phyloP scores from a whole-genome alignment of 352 stramenopile genomes.

The Phytophthora boehmeriae region DNA sequence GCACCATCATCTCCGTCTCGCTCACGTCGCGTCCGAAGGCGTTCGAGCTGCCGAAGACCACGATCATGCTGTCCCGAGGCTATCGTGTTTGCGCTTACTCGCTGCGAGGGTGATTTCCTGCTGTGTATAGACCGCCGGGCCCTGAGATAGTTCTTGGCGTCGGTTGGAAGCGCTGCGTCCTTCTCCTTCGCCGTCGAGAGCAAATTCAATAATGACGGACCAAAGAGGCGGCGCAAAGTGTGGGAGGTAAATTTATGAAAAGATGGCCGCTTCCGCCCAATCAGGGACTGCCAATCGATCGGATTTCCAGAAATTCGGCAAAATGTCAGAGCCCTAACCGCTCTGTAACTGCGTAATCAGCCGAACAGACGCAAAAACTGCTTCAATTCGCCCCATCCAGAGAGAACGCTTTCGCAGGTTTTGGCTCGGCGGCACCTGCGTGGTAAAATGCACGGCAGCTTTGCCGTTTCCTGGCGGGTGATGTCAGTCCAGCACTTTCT shows the following conservation, averaged over 20 bases:
- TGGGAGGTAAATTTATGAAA: slow-evolving; percentile 15
- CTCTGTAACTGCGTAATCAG: background rate
- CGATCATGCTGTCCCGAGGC: slow-evolving; percentile 48
- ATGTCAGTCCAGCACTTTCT: no score
- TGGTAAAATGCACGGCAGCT: no score
- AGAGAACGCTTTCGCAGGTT: background rate
- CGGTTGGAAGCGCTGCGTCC: slow-evolving; percentile 6
- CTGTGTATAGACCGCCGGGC: no score
- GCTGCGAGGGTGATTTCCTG: background rate
- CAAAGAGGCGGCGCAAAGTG: background rate
- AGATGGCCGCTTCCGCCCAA: slow-evolving; percentile 13
- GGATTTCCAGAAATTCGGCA: background rate
- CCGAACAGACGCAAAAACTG: background rate
- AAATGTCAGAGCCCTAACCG: background rate
- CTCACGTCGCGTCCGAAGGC: slow-evolving; percentile 73
- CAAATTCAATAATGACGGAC: slow-evolving; percentile 32
- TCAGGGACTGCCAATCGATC: background rate
- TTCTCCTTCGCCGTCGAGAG: background rate
- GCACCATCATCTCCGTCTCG: slow-evolving; percentile 72
- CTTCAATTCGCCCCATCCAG: slow-evolving; percentile 4
- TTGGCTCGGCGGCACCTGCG: background rate
- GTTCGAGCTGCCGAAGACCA: slow-evolving; percentile 76
- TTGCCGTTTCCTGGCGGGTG: background rate
- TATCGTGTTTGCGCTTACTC: slow-evolving; percentile 1
- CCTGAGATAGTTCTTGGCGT: background rate